Percentiles rank a stretch among this genome's conserved stretches.
Conservation (phyloP, 2,329 filamentous ascomycete genomes). For the Arthrobotrys conoides region DNA sequence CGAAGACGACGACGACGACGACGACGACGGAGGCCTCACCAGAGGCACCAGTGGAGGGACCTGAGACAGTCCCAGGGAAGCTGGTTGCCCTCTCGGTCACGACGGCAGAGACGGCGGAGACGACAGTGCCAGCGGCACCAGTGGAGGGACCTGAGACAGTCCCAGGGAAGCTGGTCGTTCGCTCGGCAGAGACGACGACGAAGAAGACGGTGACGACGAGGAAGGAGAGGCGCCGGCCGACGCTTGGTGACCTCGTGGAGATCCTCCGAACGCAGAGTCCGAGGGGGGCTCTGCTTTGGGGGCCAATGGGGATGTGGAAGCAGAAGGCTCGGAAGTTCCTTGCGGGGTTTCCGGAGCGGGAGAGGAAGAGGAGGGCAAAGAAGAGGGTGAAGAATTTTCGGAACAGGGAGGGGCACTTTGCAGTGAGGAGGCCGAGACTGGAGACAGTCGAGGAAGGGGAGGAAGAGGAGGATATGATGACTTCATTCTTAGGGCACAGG, state of each 20-base stretch:
- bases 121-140: not conserved
- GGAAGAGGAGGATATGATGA: constrained; percentile 60
- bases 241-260: not conserved
- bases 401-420: not conserved
- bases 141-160: constrained; percentile 8
- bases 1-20: not conserved
- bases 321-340: not conserved
- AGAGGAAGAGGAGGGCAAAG: not conserved
- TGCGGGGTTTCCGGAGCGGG: not conserved
- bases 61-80: constrained; percentile 7
- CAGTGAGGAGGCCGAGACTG: not conserved
- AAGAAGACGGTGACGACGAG: not conserved
- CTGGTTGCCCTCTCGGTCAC: not conserved
- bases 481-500: constrained; percentile 31
- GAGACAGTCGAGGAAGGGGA: not conserved
- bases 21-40: not conserved
- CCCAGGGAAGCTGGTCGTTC: not conserved
- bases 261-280: not conserved
- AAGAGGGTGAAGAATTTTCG: not conserved
- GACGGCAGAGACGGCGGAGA: not conserved
- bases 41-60: constrained; percentile 6
- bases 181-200: not conserved
- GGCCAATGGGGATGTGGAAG: not conserved
- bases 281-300: not conserved
- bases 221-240: not conserved